A percentile compares a stretch with the other conserved stretches of the same genome.
Evolutionary conservation across 441 rosid genomes (phyloP).

Genomic region (Jatropha podagrica): DNA sequence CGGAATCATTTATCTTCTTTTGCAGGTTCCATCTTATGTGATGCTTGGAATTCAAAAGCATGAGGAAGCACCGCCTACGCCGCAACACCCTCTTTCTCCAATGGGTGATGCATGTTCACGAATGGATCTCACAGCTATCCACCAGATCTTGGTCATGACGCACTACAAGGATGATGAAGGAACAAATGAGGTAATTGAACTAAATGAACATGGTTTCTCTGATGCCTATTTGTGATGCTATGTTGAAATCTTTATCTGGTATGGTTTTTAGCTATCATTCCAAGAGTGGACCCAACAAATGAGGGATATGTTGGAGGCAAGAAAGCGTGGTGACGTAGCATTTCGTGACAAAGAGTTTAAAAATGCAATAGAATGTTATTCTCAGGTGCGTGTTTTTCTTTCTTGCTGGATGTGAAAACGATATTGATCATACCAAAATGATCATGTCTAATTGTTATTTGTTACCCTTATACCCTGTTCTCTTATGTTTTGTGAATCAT

Average conservation of each 20-base stretch:
- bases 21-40: conserved; percentile 69
- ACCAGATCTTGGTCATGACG: conserved; percentile 74
- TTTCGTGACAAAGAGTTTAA: conserved; percentile 81
- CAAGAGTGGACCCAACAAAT: conserved; percentile 98
- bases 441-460: conserved; percentile 1
- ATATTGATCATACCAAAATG: background rate
- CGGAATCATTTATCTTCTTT: conserved; percentile 25
- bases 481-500: background rate
- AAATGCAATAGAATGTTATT: conserved; percentile 61
- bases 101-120: conserved; percentile 86
- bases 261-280: conserved; percentile 62
- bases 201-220: background rate
- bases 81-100: conserved; percentile 76
- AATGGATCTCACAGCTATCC: conserved; percentile 90
- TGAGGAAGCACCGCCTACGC: conserved; percentile 80
- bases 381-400: conserved; percentile 57
- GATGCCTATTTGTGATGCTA: background rate
- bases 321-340: conserved; percentile 82
- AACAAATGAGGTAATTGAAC: conserved; percentile 64
- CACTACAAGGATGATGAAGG: conserved; percentile 93
- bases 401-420: background rate
- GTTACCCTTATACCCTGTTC: background rate
- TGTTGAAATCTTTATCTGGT: conserved; percentile 19
- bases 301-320: conserved; percentile 88
- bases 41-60: conserved; percentile 82